Evolutionary conservation across 306 rosid species (phyloP), one percentile per base, ranked within the genome.

Genomic region (Nissolia schottii): DNA sequence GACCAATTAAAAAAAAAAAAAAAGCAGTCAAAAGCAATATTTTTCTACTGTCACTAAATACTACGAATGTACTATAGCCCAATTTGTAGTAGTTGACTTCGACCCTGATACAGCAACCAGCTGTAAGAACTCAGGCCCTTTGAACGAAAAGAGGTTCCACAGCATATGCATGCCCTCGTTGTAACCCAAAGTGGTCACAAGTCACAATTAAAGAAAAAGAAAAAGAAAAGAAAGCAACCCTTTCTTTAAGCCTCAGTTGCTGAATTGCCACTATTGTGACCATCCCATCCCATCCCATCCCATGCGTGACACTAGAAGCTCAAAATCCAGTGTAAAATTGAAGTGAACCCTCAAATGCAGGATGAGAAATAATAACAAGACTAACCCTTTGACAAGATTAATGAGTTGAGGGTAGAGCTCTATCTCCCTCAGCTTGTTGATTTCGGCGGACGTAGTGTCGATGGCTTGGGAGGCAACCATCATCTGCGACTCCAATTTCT

Each of bases 391-490:
- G 74, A 91, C 90, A 74, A 94, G 88, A 67, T 86, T 89, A 76
- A 94, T 70, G 51, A 94, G 97, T 66, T 89, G 97, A 48, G 97
- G 99, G 70, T 83, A 89, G 31, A 94, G 85, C 71, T 94, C 96
- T 7, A 80, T 81, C 84, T 89, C 99, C 74, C 99, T 86, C 37
- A 94, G 46, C 58, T 91, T 91, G 85, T 85, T 62, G 34, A 94
- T 91, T 80, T 94, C 99, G 45, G 90, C 60, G 11, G 97, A 94
- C 13, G 97, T 94, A 51, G 91, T 83, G 41, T 94, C 97, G 7
- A 94, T 88, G 85, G 99, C 91, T 64, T 87, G 97, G 1, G 95
- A 86, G 73, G 96, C 82, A 81, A 94, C 99, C 91, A 85, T 89
- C 95, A 91, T 81, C 70, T 89, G 95, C 25, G 99, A 94, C 72